Evolutionary conservation across 2,329 filamentous ascomycete genomes (phyloP).

Genomic region (Botrytis sinoallii): DNA sequence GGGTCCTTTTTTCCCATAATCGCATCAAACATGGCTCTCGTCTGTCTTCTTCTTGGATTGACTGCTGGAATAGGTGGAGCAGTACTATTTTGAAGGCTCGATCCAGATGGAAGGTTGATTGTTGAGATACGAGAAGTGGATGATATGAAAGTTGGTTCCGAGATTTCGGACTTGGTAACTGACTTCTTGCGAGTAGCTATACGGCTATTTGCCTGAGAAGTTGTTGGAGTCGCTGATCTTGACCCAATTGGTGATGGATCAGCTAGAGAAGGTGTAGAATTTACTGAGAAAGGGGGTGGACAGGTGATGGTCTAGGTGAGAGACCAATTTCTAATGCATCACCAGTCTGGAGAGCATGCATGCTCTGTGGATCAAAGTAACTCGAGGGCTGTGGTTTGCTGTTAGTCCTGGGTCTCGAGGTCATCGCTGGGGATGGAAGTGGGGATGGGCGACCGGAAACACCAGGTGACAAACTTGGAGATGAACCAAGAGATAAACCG

Average conservation of each 20-base stretch:
- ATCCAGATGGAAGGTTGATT: constrained; percentile 34
- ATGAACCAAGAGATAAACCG: constrained; percentile 22
- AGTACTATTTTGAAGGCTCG: constrained; percentile 32
- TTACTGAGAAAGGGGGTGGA: constrained; percentile 35
- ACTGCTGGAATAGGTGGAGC: constrained; percentile 38
- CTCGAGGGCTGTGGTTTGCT: constrained; percentile 29
- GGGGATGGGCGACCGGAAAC: constrained; percentile 28
- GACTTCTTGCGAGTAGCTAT: constrained; percentile 33
- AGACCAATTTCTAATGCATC: constrained; percentile 31
- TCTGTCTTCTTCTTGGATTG: constrained; percentile 36
- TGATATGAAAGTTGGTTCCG: constrained; percentile 37
- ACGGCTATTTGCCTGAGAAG: constrained; percentile 23
- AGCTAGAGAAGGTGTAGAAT: constrained; percentile 34
- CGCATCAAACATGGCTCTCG: constrained; percentile 35
- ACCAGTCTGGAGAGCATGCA: constrained; percentile 27
- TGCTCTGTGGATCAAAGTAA: constrained; percentile 32
- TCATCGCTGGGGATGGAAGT: constrained; percentile 31
- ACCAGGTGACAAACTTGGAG: not conserved
- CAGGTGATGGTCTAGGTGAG: constrained; percentile 35
- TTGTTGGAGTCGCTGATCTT: constrained; percentile 28
- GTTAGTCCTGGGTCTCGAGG: constrained; percentile 32
- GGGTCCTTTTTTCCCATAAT: constrained; percentile 30
- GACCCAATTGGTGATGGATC: constrained; percentile 29
- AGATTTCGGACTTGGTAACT: constrained; percentile 38
- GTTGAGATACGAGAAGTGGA: constrained; percentile 37